These are phyloP conservation scores for Blastomyces gilchristii DNA, from an alignment of 2,329 filamentous ascomycete genomes.

Conservation along the genomic window DNA sequence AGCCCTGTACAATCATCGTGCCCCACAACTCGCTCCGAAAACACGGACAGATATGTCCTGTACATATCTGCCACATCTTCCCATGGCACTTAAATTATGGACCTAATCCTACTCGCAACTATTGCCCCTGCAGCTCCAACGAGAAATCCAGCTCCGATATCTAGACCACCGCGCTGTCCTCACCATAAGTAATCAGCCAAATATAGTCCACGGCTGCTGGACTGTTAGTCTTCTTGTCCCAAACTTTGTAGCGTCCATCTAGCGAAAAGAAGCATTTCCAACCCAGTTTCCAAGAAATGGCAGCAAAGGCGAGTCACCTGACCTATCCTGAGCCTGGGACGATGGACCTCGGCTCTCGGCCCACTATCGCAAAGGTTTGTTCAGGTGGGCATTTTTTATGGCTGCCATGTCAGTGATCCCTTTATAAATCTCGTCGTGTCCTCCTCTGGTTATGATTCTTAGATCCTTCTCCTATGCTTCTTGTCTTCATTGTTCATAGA, in stretches of 20 bases:
- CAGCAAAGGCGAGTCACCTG: background rate
- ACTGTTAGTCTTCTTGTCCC: background rate
- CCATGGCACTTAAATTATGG: too few species aligned
- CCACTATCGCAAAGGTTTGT: background rate
- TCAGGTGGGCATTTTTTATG: background rate
- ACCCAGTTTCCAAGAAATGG: background rate
- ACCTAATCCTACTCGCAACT: too few species aligned
- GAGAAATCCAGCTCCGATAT: background rate
- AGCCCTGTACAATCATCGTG: too few species aligned
- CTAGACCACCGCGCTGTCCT: background rate
- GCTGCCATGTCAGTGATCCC: background rate
- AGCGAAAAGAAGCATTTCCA: too few species aligned
- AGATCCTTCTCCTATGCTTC: background rate
- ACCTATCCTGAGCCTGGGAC: background rate
- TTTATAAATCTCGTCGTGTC: background rate
- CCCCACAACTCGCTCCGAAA: too few species aligned
- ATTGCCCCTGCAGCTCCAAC: background rate
- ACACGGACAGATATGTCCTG: too few species aligned
- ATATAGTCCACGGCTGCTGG: too few species aligned
- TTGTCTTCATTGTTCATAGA: background rate
- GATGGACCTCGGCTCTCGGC: conserved; percentile 1
- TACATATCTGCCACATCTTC: too few species aligned
- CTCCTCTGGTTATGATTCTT: background rate
- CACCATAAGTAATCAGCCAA: background rate
- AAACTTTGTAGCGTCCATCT: background rate